Evolutionary conservation across 768 basidiomycete genomes (phyloP), one percentile per base, ranked within the genome.

Genomic region (Clavaria fumosa): DNA sequence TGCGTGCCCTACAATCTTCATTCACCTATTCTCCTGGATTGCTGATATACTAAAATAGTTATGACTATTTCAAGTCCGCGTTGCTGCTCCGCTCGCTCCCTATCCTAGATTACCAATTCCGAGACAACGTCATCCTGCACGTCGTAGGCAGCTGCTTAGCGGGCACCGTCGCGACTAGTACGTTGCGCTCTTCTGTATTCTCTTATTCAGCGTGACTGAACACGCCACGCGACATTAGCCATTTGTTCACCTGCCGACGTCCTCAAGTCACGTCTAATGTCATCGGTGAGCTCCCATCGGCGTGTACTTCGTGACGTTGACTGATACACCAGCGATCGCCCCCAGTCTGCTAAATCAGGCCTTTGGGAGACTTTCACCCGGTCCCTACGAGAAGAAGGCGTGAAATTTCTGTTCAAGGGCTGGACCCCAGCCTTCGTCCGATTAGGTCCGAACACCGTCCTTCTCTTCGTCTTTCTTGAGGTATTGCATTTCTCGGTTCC

Each of bases 361-460:
- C n/a, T n/a, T n/a, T n/a, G n/a, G 15, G 62, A 69, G 38, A 63
- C 84, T 20, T 53, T 84, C 9, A 59, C 55, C 20, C 62, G 54
- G 30, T 81, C 82, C 3, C 56, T 84, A 23, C 68, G 66, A 27
- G 64, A 76, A 47, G 85, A 89, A 61, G 85, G 85, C 0, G 66
- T 72, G 7, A 62, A 64, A 42, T 86, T 88, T 53, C 60, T 88
- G 38, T 82, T 89, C 57, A 86, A 82, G 53, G 85, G 85, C 23
- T 89, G 85, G 85, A 81, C 81, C 12, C 85, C 85, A 2, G 80
- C 85, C 5, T 89, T 85, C 57, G 72, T 80, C 47, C 75, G 85
- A 34, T 58, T 89, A 30, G 83, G 78, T 20, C 84, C 84, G 1
- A 85, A 86, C 52, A 88, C 85, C 1, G 65, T 89, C 23, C 60